These are phyloP conservation scores for Rubus idaeus DNA, from an alignment of 306 rosid species.

Conservation along the genomic window DNA sequence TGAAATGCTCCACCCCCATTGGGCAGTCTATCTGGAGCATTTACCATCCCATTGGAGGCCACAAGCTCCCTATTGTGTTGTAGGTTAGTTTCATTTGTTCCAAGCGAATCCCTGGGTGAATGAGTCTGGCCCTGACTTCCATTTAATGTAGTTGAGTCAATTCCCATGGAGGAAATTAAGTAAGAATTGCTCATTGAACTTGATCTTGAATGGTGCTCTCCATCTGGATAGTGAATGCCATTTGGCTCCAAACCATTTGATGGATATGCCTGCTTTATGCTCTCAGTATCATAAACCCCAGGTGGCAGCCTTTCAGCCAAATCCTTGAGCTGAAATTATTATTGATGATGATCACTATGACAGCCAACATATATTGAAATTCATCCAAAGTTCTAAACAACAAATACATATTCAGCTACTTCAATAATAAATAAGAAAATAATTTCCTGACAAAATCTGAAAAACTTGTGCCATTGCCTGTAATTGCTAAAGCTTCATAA, in stretches of 20 bases:
- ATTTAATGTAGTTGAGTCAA: constrained; percentile 47
- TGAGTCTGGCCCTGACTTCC: constrained; percentile 35
- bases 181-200: constrained; percentile 67
- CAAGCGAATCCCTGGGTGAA: constrained; percentile 44
- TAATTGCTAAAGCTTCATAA: background rate
- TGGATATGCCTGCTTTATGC: constrained; percentile 49
- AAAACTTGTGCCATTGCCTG: background rate
- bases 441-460: background rate
- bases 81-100: constrained; percentile 41
- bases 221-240: constrained; percentile 52
- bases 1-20: constrained; percentile 48
- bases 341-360: constrained; percentile 24
- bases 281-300: constrained; percentile 67
- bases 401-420: background rate
- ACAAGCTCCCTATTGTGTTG: constrained; percentile 37
- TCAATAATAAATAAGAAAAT: background rate
- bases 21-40: constrained; percentile 40
- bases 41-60: constrained; percentile 45
- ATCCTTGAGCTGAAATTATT: constrained; percentile 76
- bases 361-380: constrained; percentile 8
- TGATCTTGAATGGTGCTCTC: constrained; percentile 54
- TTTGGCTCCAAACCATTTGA: constrained; percentile 71
- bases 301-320: constrained; percentile 91
- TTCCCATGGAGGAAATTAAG: constrained; percentile 53
- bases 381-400: background rate